Conservation (phyloP, 129 eudicot species). For the Artemisia tridentata region DNA sequence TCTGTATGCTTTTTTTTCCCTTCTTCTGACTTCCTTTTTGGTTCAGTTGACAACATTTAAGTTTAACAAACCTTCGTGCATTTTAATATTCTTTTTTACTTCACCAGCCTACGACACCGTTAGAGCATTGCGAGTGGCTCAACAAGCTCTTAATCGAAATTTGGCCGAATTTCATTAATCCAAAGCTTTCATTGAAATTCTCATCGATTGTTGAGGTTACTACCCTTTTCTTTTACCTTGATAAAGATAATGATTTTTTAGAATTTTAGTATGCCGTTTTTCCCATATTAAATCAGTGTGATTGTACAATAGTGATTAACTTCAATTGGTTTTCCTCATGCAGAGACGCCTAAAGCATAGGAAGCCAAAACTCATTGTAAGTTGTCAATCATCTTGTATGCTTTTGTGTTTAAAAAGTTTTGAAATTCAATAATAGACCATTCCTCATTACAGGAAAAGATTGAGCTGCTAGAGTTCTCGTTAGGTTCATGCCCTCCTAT, state of each 20-base stretch:
- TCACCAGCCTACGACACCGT: slow-evolving; percentile 76
- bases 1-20: slow-evolving; percentile 43
- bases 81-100: slow-evolving; percentile 10
- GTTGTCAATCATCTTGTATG: slow-evolving; percentile 25
- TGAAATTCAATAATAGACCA: neutral
- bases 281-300: too few relatives aligned
- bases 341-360: slow-evolving; percentile 95
- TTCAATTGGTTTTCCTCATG: slow-evolving; percentile 32
- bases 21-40: neutral
- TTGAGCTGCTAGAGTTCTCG: slow-evolving; percentile 83
- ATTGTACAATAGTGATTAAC: neutral
- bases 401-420: neutral
- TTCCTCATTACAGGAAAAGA: slow-evolving; percentile 60
- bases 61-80: neutral
- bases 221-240: slow-evolving; percentile 5
- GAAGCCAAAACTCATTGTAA: slow-evolving; percentile 85
- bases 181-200: slow-evolving; percentile 71
- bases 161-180: slow-evolving; percentile 79
- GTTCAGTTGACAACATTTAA: slow-evolving; percentile 1
- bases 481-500: slow-evolving; percentile 84
- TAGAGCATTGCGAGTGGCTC: slow-evolving; percentile 98
- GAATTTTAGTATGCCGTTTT: too few relatives aligned
- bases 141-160: slow-evolving; percentile 83
- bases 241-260: too few relatives aligned
- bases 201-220: slow-evolving; percentile 84